Base-by-base conservation (phyloP, 129 eudicot species). In the Flaveria bidentis region DNA sequence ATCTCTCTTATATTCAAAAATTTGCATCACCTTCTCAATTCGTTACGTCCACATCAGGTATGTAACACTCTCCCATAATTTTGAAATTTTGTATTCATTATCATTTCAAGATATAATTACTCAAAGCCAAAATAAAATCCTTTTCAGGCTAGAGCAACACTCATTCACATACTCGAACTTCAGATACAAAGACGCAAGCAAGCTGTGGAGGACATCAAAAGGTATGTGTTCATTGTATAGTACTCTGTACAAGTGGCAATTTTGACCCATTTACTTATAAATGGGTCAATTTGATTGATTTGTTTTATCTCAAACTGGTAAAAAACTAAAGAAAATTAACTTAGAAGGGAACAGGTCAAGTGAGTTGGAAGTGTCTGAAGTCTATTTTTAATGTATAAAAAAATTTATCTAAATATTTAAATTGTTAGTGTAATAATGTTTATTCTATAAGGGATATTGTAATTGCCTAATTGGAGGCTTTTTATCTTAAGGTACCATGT, bases 1-100 rank as follows among this genome's bases (percentile, higher is more conserved):
- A 90, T 93, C n/a, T 93, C 98, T 33, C 90, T 93, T 25, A 86
- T 90, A 74, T 90, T 90, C 61, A 93, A 93, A 86, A 93, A 93
- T 79, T 67, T 93, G 79, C 96, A 93, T 78, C 98, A 93, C 83
- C 91, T 93, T 56, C 92, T 93, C 70, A 93, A 93, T 82, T 88
- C 95, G 7, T 67, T 90, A 75, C 89, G 96, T 25, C 96, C 98
- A 36, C 98, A 93, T 78, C 96, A 93, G 91, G 95, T 90, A 16
- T 23, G 6, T 22, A 17, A 22, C 13, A 47, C 28, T 51, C 20
- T 12, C n/a, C 36, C 17, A 10, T 17, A 55, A 11, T 28, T 14
- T 36, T 50, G 11, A 6, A 0, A 8, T 69, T n/a, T 22, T 5
- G 47, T 5, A 16, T 63, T 70, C 4, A 28, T 56, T 53, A 25